Base-by-base conservation (phyloP, 2,329 filamentous ascomycete species). In the Beauveria bassiana region DNA sequence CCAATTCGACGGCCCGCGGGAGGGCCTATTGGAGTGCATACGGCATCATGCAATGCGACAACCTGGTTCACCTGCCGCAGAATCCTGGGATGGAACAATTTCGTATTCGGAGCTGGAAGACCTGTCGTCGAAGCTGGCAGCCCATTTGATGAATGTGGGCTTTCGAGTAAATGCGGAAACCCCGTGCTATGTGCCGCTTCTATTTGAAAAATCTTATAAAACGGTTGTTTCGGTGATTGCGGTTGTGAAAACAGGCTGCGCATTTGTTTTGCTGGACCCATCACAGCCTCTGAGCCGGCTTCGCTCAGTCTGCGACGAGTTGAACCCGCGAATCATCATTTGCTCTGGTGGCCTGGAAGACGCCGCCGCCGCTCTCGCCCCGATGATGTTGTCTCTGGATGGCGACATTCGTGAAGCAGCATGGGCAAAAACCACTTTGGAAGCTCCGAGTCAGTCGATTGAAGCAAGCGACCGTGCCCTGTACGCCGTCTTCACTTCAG, bases 231-330 rank as follows among this genome's bases (percentile, higher is more conserved):
- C 66, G 2, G 68, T 70, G 62, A 34, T 71, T 5, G 69, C 63
- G 34, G 65, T 70, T 4, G 56, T 71, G 31, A 68, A 70, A 55
- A 63, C 67, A 4, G 71, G 71, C n/a, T 68, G 65, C 12, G 69
- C 38, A 42, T 14, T 42, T 12, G 38, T 42, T 42, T 18, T 42
- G 12, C 12, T 42, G 38, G 38, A 42, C 38, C 38, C 38, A 42
- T 14, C 38, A 14, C 38, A 14, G 12, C 38, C 38, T 18, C 38
- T 42, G 12, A 18, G 12, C 12, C 38, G 38, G 12, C 38, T 42
- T 12, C 14, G 16, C 12, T 14, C 12, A 14, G 16, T 42, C 12
- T 14, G 38, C 12, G 38, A 42, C 3, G 12, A 42, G 38, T 12
- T 42, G 38, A 14, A 12, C 5, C 12, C 38, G 38, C 12, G 12